Evolutionary conservation across 345 rosid genomes (phyloP).

Genomic region (Anacardium occidentale): DNA sequence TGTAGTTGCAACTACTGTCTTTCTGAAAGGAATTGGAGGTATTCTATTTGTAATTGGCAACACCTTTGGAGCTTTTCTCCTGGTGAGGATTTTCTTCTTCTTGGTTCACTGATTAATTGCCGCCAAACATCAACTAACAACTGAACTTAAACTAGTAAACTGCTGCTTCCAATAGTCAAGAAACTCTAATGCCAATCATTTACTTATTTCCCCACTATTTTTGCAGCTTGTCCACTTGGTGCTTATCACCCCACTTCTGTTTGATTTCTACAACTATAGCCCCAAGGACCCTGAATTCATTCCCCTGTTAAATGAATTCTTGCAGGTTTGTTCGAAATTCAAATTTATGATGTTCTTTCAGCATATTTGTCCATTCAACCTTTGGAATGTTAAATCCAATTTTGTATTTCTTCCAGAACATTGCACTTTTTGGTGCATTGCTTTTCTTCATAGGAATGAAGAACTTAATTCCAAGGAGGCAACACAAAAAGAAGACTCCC

Average conservation of each 20-base stretch:
- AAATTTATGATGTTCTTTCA: neutral
- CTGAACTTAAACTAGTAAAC: neutral
- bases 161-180: neutral
- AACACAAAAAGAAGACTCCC: constrained; percentile 54
- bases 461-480: constrained; percentile 64
- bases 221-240: constrained; percentile 63
- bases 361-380: neutral
- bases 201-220: constrained; percentile 13
- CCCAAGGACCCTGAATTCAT: constrained; percentile 40
- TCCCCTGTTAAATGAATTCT: constrained; percentile 55
- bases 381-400: neutral
- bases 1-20: constrained; percentile 39
- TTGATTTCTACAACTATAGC: constrained; percentile 81
- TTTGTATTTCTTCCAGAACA: constrained; percentile 42
- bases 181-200: neutral
- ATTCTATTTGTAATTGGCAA: constrained; percentile 75
- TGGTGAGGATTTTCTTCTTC: constrained; percentile 49
- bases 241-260: constrained; percentile 56
- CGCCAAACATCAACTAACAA: neutral
- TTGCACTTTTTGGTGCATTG: constrained; percentile 85
- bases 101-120: constrained; percentile 3
- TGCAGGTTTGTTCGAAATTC: constrained; percentile 47
- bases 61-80: constrained; percentile 66
- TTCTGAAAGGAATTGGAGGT: constrained; percentile 73
- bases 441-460: constrained; percentile 87